Conservation (phyloP, 345 rosid genomes). For the Sisymbrium irio region DNA sequence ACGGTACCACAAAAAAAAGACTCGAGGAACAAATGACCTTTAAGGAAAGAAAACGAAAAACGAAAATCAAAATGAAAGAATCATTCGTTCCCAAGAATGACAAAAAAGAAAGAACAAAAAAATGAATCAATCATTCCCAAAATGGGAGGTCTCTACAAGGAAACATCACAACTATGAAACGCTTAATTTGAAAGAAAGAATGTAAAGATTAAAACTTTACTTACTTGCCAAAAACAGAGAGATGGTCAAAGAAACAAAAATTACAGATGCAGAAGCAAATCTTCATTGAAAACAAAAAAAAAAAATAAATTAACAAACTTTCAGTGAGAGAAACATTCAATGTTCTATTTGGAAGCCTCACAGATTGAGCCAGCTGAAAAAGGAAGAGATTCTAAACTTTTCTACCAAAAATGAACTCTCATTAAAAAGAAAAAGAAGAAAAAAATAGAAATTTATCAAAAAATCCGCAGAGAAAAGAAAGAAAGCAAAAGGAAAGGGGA, state of each 20-base stretch:
- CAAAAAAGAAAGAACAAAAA: not conserved
- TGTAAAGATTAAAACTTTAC: constrained; percentile 35
- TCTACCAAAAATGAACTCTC: not conserved
- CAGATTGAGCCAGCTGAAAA: constrained; percentile 7
- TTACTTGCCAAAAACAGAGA: constrained; percentile 25
- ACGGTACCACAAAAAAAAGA: not conserved
- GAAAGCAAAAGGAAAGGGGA: not conserved
- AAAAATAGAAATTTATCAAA: not conserved
- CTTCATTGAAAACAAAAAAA: not conserved
- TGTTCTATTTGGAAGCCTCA: not conserved
- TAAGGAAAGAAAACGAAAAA: not conserved
- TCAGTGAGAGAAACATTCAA: not conserved
- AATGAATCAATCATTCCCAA: not conserved
- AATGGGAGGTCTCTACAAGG: constrained; percentile 4
- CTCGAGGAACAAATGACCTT: constrained; percentile 35
- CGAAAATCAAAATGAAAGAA: not conserved
- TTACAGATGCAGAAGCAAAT: constrained; percentile 11
- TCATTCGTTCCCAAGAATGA: too few relatives aligned
- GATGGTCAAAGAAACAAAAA: not conserved
- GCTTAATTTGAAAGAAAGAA: not conserved
- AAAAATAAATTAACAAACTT: not conserved
- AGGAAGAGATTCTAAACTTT: not conserved
- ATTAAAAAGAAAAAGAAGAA: not conserved
- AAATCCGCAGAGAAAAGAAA: constrained; percentile 24
- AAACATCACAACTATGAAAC: not conserved